These are phyloP conservation scores for Camelina sativa DNA, from an alignment of 345 rosid genomes.

Conservation along the genomic window DNA sequence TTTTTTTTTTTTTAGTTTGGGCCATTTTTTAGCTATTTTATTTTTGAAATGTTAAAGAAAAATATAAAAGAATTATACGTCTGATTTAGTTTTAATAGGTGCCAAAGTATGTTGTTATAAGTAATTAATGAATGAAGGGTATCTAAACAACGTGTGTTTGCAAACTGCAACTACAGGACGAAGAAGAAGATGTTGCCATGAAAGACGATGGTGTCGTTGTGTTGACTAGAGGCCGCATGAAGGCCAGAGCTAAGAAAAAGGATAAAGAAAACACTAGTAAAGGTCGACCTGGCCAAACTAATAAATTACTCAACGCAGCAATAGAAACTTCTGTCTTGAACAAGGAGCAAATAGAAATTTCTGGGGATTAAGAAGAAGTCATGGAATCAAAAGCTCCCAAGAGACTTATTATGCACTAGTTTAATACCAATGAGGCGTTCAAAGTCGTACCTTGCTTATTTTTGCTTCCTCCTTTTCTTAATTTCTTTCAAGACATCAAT, in stretches of 20 bases:
- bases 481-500: constrained; percentile 7
- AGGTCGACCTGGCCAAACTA: constrained; percentile 14
- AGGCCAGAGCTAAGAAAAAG: background rate
- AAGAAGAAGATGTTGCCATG: constrained; percentile 12
- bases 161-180: constrained; percentile 12
- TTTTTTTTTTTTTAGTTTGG: background rate
- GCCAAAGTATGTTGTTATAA: background rate
- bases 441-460: background rate
- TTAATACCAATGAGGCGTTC: background rate
- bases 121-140: background rate
- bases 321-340: background rate
- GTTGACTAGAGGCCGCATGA: background rate
- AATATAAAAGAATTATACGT: background rate
- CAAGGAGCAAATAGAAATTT: background rate
- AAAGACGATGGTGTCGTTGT: background rate
- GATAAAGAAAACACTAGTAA: background rate
- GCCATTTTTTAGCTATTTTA: background rate
- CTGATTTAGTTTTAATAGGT: background rate
- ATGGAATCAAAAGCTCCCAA: background rate
- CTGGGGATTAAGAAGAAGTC: background rate
- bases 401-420: background rate
- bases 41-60: background rate
- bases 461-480: background rate
- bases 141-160: constrained; percentile 11
- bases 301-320: background rate